Evolutionary conservation across 2,329 filamentous ascomycete genomes (phyloP), one percentile per base, ranked within the genome.

Genomic region (Curvularia spicifera): DNA sequence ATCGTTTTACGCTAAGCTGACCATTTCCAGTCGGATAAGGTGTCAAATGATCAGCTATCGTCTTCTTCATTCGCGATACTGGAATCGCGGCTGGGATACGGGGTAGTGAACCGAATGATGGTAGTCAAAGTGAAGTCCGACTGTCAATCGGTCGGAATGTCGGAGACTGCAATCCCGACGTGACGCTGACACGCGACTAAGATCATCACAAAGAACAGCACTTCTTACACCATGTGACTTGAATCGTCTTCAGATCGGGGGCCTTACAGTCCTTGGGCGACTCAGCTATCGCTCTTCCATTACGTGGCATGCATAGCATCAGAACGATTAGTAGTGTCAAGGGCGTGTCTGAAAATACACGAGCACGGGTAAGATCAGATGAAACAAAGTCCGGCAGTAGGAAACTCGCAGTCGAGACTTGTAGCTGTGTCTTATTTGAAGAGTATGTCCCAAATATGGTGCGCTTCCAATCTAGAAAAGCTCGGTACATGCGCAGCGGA

Each of bases 141-240:
- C 13, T 29, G 56, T 26, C 47, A 56, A 61, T 61, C 56, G 7
- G 31, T 47, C 51, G 58, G 58, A n/a, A 18, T 8, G n/a, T 48
- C 49, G 46, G 55, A 49, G 28, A n/a, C 13, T 20, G 26, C 22
- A 51, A 15, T 20, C n/a, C 55, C 55, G 58, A 60, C 29, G 47
- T 18, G 22, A 47, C n/a, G 46, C 58, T 57, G 18, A 50, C 26
- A 22, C 18, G 47, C 26, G 42, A 48, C 43, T 53, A 44, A 51
- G 40, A 50, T 22, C 37, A 52, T 45, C 20, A 15, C 42, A n/a
- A 12, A 20, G 35, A 42, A 48, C 39, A 43, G 40, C 39, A 40
- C 7, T 18, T 42, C 31, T 18, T 37, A 37, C 31, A 20, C 48
- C 44, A 10, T 40, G 39, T 47, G 43, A 26, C 31, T 15, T 15